These are phyloP conservation scores for Alternaria sp. DNA, from an alignment of 2,329 filamentous ascomycete species.

Conservation along the genomic window DNA sequence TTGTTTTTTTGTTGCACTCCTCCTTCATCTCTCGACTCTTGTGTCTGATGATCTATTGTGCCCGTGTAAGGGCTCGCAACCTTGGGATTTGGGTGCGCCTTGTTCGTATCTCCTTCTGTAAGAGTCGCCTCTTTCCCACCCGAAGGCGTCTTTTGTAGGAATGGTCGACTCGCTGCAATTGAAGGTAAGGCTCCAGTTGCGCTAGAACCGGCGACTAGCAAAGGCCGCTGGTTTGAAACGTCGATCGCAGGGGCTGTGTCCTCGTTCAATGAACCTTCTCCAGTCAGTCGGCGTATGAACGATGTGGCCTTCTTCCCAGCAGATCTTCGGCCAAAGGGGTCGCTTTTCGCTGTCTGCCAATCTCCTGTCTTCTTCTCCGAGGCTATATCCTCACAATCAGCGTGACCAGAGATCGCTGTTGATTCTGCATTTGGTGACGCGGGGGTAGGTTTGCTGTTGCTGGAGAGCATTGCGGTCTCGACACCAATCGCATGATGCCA, in stretches of 20 bases:
- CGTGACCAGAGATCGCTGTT: conserved; percentile 49
- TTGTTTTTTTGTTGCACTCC: not conserved
- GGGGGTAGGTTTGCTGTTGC: conserved; percentile 52
- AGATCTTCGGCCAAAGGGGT: conserved; percentile 34
- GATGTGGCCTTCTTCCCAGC: conserved; percentile 18
- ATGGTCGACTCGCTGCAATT: not conserved
- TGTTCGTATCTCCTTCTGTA: not conserved
- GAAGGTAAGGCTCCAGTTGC: not conserved
- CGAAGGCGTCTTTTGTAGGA: not conserved
- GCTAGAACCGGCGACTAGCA: not conserved
- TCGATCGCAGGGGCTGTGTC: not conserved
- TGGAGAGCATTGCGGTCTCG: conserved; percentile 42
- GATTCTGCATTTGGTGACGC: conserved; percentile 50
- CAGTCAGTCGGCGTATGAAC: conserved; percentile 38
- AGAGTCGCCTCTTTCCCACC: not conserved
- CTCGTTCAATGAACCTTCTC: conserved; percentile 10
- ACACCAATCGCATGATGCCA: conserved; percentile 1
- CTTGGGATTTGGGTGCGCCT: not conserved
- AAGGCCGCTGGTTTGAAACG: not conserved
- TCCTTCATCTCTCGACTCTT: not conserved
- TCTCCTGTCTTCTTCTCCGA: conserved; percentile 36
- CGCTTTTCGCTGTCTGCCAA: conserved; percentile 31
- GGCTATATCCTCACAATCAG: conserved; percentile 34
- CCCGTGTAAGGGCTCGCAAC: too few species aligned
- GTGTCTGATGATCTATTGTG: not conserved